Base-by-base conservation (phyloP, 257 asterid genomes). In the Solanum sitiens region DNA sequence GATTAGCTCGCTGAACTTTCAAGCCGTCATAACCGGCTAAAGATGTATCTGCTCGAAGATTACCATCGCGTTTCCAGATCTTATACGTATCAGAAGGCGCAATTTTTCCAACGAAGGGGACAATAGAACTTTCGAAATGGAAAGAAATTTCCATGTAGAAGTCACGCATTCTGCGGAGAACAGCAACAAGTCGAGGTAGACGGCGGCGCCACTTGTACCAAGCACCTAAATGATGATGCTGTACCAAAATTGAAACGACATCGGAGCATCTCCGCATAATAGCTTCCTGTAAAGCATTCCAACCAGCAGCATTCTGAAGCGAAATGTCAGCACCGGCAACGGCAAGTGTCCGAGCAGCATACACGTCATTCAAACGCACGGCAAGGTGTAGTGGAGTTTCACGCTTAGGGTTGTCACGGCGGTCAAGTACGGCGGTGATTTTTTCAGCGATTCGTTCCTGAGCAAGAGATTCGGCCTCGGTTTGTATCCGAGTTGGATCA, bases 201-300 rank as follows among this genome's bases (percentile, higher is more conserved):
- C 98, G 96, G 12, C 98, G 96, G 83, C 98, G 95, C 99, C 99
- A 97, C 92, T 97, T 95, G 85, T 89, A 90, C 98, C 98, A 97
- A 88, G 98, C 95, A 83, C 95, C 89, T 50, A 93, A 84, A 83
- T 97, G 98, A 86, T 95, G 99, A 65, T 93, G 95, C 86, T 95
- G 98, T 7, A 93, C 98, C 4, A 97, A 93, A 14, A 93, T 90
- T 8, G 92, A 88, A 35, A 94, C 95, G 25, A 95, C 92, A 70
- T 94, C 98, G 76, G 98, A 90, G 83, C 91, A 88, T 21, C 98
- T 94, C 71, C 97, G 98, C 82, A 97, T 94, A 23, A 95, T 90
- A 14, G 99, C 98, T 59, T 97, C 99, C 88, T 97, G 99, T 3
- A 97, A 86, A 0, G 99, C 95, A 45, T 92, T 95, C 99, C 99